Base-by-base conservation (phyloP, 495 filamentous ascomycete species). In the Neurospora sp. region DNA sequence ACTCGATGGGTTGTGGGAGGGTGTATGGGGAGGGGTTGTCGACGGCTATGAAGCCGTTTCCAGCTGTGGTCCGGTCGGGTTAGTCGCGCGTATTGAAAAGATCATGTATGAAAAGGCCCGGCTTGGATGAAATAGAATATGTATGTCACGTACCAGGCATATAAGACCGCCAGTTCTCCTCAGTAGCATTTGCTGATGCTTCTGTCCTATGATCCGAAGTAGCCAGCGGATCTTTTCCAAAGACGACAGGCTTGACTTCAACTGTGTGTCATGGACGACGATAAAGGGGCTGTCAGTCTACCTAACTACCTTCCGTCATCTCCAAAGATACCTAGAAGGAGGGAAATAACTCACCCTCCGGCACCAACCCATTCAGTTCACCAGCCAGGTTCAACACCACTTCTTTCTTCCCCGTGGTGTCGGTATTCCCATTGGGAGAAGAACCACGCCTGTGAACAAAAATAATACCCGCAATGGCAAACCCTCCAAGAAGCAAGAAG, bases 121-220 rank as follows among this genome's bases (percentile, higher is more conserved):
- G n/a, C n/a, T n/a, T n/a, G n/a, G n/a, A n/a, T n/a, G n/a, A n/a
- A n/a, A n/a, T n/a, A n/a, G n/a, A n/a, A n/a, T n/a, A n/a, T n/a
- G n/a, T n/a, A n/a, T n/a, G n/a, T n/a, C n/a, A n/a, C n/a, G 11
- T 73, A 75, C 74, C 8, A 4, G 74, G 74, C 37, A 71, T 69
- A 28, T 48, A 70, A 7, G 45, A 69, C 15, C 37, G 9, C 69
- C 71, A 71, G 19, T 74, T 59, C 8, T 70, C 72, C 1, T 69
- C 59, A 0, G 70, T 76, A 8, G 74, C 72, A 43, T 74, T 74
- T 3, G 17, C 59, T 0, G 72, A 76, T 9, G 40, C 74, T 8
- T 13, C 54, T 3, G 72, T 73, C 70, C 28, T 73, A 19, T 75
- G 74, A 42, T 75, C 69, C 4, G 72, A 59, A 4, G 74, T 75